These are phyloP conservation scores for barley (Hordeum vulgare) DNA, from an alignment of 176 grass and related monocot species.

Conservation along the genomic window DNA sequence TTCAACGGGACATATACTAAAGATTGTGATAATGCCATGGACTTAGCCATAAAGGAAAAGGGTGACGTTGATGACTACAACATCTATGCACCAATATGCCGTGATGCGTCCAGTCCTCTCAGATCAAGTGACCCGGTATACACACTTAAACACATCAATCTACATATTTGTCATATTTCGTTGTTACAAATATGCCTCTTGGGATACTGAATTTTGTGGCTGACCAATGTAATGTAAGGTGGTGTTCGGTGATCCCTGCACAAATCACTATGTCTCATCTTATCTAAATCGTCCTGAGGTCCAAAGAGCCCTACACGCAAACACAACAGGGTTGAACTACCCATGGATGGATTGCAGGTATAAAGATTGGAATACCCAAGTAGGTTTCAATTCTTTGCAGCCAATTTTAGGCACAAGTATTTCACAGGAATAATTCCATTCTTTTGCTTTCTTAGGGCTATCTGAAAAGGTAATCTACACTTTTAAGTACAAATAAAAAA, in stretches of 20 bases:
- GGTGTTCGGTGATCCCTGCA: conserved; percentile 37
- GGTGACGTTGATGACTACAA: conserved; percentile 46
- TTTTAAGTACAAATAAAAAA: conserved; percentile 17
- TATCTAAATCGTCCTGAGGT: conserved; percentile 60
- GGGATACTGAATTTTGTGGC: not conserved
- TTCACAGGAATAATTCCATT: not conserved
- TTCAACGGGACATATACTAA: conserved; percentile 40
- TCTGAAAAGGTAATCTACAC: conserved; percentile 5
- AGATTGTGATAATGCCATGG: conserved; percentile 36
- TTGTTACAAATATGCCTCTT: conserved; percentile 7
- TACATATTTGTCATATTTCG: not conserved
- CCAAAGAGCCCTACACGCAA: conserved; percentile 54
- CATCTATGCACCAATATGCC: conserved; percentile 39
- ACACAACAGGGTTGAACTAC: conserved; percentile 26
- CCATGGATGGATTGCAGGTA: conserved; percentile 62
- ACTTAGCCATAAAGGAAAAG: conserved; percentile 35
- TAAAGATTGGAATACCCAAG: conserved; percentile 4
- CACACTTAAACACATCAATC: not conserved
- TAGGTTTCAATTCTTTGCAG: conserved; percentile 2
- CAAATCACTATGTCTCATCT: conserved; percentile 36
- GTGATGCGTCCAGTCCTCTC: conserved; percentile 29
- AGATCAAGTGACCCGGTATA: conserved; percentile 34
- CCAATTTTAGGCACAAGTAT: conserved; percentile 11
- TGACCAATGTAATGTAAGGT: conserved; percentile 37
- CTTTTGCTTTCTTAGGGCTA: conserved; percentile 9